Percentiles rank a stretch among this genome's conserved stretches.
These are phyloP conservation scores for Ceratobasidium sp. DNA, from an alignment of 1,284 basidiomycete genomes.

Conservation along the genomic window DNA sequence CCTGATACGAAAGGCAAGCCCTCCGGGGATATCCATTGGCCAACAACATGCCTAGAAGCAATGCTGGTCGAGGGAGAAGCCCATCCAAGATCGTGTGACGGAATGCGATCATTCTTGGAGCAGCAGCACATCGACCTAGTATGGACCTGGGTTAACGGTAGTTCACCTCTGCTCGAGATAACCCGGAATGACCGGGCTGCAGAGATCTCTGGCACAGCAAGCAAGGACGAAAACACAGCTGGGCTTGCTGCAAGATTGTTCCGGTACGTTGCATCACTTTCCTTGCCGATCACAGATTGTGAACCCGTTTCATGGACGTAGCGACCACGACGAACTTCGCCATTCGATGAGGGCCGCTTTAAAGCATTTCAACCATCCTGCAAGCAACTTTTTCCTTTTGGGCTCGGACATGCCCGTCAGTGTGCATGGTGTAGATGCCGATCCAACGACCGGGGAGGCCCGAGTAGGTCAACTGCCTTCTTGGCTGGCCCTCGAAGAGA, in stretches of 20 bases:
- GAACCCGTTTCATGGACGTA: not conserved
- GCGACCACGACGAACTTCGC: slow-evolving; percentile 18
- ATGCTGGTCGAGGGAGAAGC: not conserved
- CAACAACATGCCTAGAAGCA: slow-evolving; percentile 8
- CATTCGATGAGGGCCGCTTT: slow-evolving; percentile 24
- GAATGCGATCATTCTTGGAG: not conserved
- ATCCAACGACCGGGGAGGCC: not conserved
- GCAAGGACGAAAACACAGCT: not conserved
- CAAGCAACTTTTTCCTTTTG: slow-evolving; percentile 9
- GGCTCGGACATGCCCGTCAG: slow-evolving; percentile 24
- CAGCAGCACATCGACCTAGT: slow-evolving; percentile 21
- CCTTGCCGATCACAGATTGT: not conserved
- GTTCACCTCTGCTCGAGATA: slow-evolving; percentile 18
- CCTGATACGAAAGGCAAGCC: not conserved
- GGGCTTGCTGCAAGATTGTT: slow-evolving; percentile 29
- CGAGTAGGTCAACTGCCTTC: slow-evolving; percentile 31
- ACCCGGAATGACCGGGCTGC: slow-evolving; percentile 18
- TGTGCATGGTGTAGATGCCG: not conserved
- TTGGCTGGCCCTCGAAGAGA: slow-evolving; percentile 17
- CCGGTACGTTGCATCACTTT: slow-evolving; percentile 9
- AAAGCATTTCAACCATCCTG: not conserved
- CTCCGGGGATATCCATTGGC: slow-evolving; percentile 5
- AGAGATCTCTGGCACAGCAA: not conserved
- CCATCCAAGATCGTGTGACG: not conserved
- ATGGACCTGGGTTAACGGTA: slow-evolving; percentile 36